phyloP scores from a whole-genome alignment of 805 yeast species.

The Kurtzmaniella fragi region DNA sequence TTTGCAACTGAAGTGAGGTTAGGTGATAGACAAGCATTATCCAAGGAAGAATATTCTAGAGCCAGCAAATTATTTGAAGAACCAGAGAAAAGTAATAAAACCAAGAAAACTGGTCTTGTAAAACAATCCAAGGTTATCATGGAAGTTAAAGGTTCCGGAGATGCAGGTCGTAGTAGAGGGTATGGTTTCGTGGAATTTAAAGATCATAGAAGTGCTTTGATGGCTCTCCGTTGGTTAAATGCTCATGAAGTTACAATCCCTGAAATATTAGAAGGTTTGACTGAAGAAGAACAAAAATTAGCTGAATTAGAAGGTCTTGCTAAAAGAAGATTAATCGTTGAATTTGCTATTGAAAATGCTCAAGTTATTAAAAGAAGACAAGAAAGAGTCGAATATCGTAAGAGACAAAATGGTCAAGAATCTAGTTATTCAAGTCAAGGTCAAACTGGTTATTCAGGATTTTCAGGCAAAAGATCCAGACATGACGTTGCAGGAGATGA shows the following conservation, averaged over 20 bases:
- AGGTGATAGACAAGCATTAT: conserved; percentile 71
- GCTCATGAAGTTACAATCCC: conserved; percentile 76
- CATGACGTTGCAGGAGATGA: conserved; percentile 16
- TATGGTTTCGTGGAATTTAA: conserved; percentile 92
- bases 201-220: conserved; percentile 87
- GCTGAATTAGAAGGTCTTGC: conserved; percentile 50
- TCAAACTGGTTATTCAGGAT: conserved; percentile 10
- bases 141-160: conserved; percentile 88
- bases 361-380: conserved; percentile 87
- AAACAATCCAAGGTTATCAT: conserved; percentile 88
- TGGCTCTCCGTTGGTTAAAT: conserved; percentile 96
- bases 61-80: conserved; percentile 50
- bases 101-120: conserved; percentile 84
- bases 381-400: conserved; percentile 43
- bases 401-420: conserved; percentile 20
- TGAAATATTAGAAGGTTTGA: conserved; percentile 68
- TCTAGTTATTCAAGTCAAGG: conserved; percentile 18
- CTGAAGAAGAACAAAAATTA: conserved; percentile 58
- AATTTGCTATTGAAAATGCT: conserved; percentile 94
- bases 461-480: conserved; percentile 10
- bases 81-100: conserved; percentile 48
- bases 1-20: conserved; percentile 87
- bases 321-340: conserved; percentile 80
- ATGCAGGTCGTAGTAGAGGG: conserved; percentile 88
- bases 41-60: conserved; percentile 82